Base-by-base conservation (phyloP, 2,329 filamentous ascomycete species). In the Neocatenulostroma microsporum region DNA sequence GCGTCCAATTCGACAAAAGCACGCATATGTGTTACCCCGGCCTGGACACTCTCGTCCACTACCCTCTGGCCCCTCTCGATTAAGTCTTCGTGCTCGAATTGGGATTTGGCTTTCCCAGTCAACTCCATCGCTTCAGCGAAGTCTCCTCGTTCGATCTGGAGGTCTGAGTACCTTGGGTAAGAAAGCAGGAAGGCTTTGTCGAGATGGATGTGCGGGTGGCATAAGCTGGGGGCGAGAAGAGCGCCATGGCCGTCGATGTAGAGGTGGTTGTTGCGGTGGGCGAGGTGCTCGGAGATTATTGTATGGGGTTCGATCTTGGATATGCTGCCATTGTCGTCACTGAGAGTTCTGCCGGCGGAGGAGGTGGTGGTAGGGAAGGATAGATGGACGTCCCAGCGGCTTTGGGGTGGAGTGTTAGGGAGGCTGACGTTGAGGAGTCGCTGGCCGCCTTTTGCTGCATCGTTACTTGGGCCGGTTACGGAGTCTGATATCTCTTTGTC, bases 131-230 rank as follows among this genome's bases (percentile, higher is more conserved):
- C 82, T 60, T 85, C 81, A 1, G 63, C 54, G 55, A 85, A 84
- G 21, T 74, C 69, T 27, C 82, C 81, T 3, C 64, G 63, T 30
- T 67, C 54, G 12, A 81, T 76, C 25, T 74, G 67, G 11, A 83
- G 64, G 47, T 81, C 70, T 2, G 68, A 62, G 57, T 78, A 82
- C 49, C 69, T 70, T 4, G 72, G 69, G 46, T 75, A 67, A 14
- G 66, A 74, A 8, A 80, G 63, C 19, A 80, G 58, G 47, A 74
- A 80, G 25, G 74, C 69, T 51, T 80, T 80, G 57, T 85, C 82
- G 19, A 85, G 66, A 51, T 85, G 82, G 34, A 85, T 74, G 47
- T 85, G 81, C 6, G 81, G 79, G 51, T 85, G 82, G 46, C 79
- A 83, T 3, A 85, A 67, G 7, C 71, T 68, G 3, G 77, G 75